Base-by-base conservation (phyloP, 2,329 filamentous ascomycete genomes). In the Nigrospora sphaerica region DNA sequence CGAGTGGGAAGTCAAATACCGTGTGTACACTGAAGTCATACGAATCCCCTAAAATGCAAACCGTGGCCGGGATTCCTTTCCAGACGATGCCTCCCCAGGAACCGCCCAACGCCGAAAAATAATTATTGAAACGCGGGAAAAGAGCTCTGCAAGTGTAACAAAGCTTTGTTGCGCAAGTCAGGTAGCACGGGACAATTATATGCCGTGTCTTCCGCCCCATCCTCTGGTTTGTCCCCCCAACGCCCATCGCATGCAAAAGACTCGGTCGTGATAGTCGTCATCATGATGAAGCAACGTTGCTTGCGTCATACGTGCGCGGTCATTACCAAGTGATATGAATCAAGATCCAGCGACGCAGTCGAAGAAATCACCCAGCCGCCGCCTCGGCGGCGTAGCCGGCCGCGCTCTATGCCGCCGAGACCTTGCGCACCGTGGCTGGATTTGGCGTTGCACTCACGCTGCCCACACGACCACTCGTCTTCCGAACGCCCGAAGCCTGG, bases 391-490 rank as follows among this genome's bases (percentile, higher is more conserved):
- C 40, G 14, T 12, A 31, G 32, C 33, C 36, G 33, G 32, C 42
- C 13, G 19, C 23, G 19, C 31, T 53, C 63, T 67, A 68, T 49
- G 63, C 62, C 44, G 67, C 74, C 42, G 75, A 79, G 47, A 80
- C 72, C 66, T 81, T 81, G 49, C 78, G 70, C 35, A 68, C 70
- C 19, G 72, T 67, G 7, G 74, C 67, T 23, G 66, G 61, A 63
- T 66, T 44, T 65, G 69, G 68, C 17, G 64, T 65, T 32, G 67
- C 61, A 54, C 69, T 75, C 47, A 78, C 69, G 60, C 80, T 85
- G 42, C 80, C 81, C 13, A 85, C 69, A 37, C 82, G 74, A 34
- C 81, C 81, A 55, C 81, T 85, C 5, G 78, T 82, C 71, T 86
- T 86, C 50, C 82, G 76, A 39, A 84, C 73, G 39, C 72, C 80